phyloP scores from a whole-genome alignment of 768 basidiomycete species.

The Suillus lakei region DNA sequence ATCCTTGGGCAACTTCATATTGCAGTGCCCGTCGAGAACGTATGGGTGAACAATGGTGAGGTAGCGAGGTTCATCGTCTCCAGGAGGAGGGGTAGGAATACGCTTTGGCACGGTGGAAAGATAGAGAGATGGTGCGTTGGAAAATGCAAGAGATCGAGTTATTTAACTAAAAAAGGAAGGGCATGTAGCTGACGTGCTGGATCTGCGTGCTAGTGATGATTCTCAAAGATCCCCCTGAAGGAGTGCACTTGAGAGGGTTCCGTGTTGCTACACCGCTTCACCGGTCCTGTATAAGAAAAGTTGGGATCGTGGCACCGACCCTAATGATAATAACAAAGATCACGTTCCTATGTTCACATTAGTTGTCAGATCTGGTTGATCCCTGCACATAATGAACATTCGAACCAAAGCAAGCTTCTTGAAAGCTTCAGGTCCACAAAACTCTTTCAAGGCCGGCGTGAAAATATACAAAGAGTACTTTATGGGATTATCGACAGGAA shows the following conservation, averaged over 20 bases:
- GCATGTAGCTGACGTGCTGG: background rate
- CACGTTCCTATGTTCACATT: background rate
- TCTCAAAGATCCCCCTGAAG: background rate
- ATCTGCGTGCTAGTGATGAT: background rate
- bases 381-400: background rate
- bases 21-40: conserved; percentile 40
- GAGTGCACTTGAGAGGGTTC: too few relatives aligned
- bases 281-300: background rate
- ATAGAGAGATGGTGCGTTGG: background rate
- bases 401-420: background rate
- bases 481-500: background rate
- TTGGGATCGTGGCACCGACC: background rate
- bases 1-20: conserved; percentile 44
- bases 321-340: background rate
- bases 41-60: conserved; percentile 49
- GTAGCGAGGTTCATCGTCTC: conserved; percentile 48
- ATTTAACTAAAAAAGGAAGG: conserved; percentile 2
- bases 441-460: too few relatives aligned
- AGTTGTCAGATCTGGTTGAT: background rate
- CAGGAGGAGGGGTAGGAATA: conserved; percentile 43
- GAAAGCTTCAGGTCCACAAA: too few relatives aligned
- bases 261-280: background rate
- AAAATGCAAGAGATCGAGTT: background rate
- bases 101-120: conserved; percentile 45
- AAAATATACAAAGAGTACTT: background rate